Evolutionary conservation across 1,284 basidiomycete genomes (phyloP).

Genomic region (Tausonia pullulans): DNA sequence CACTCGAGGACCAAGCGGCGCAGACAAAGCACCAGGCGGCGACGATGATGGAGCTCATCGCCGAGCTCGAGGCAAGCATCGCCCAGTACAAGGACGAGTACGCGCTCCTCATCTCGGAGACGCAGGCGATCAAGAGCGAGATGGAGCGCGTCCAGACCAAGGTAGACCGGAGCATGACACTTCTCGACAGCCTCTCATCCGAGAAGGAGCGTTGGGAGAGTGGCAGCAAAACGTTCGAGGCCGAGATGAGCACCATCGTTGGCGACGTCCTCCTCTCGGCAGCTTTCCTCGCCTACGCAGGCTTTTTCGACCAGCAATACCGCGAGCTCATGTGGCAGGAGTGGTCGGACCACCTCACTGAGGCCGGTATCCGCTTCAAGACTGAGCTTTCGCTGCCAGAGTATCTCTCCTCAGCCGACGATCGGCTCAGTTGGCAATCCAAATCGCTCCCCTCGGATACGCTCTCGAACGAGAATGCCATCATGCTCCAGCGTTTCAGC

Average conservation of each 20-base stretch:
- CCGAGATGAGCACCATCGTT: constrained; percentile 97
- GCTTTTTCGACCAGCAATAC: constrained; percentile 98
- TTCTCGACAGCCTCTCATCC: constrained; percentile 87
- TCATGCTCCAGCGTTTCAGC: constrained; percentile 97
- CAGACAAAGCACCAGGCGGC: constrained; percentile 84
- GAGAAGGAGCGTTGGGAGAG: constrained; percentile 91
- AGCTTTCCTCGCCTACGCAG: constrained; percentile 92
- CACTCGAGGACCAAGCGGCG: constrained; percentile 81
- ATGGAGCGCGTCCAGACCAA: constrained; percentile 98
- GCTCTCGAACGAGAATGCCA: constrained; percentile 93
- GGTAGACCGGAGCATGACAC: constrained; percentile 91
- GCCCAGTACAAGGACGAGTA: constrained; percentile 95
- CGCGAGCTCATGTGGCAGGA: constrained; percentile 95
- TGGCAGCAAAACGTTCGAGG: constrained; percentile 91
- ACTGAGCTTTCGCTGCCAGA: constrained; percentile 83
- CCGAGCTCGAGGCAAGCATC: constrained; percentile 87
- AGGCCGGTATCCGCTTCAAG: constrained; percentile 90
- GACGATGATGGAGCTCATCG: constrained; percentile 83
- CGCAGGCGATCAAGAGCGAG: constrained; percentile 91
- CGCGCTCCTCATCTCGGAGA: constrained; percentile 91
- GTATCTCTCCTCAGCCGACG: constrained; percentile 94
- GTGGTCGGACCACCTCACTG: constrained; percentile 78
- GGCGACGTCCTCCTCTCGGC: constrained; percentile 94
- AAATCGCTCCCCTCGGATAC: constrained; percentile 90
- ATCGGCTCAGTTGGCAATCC: constrained; percentile 90